These are phyloP conservation scores for Fagus sylvatica DNA, from an alignment of 306 rosid species.

Conservation along the genomic window DNA sequence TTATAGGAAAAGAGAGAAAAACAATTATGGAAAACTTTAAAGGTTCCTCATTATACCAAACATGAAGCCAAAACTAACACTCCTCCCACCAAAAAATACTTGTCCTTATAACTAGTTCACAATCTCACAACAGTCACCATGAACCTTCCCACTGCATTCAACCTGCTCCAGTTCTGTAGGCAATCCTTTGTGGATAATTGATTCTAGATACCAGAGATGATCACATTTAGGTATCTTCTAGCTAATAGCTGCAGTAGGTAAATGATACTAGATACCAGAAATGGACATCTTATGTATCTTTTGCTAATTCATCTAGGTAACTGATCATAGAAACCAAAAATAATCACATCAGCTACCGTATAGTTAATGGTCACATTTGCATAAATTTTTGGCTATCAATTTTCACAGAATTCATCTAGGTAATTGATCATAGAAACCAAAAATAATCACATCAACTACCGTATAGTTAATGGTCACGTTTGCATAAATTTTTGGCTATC, in stretches of 20 bases:
- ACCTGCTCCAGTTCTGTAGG: too few species aligned
- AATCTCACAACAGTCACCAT: not conserved
- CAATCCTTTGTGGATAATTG: not conserved
- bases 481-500: not conserved
- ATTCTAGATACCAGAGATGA: not conserved
- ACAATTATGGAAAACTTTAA: not conserved
- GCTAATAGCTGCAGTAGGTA: not conserved
- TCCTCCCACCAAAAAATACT: not conserved
- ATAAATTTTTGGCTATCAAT: too few species aligned
- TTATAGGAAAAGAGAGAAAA: not conserved
- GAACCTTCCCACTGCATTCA: not conserved
- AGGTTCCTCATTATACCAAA: not conserved
- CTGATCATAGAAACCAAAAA: not conserved
- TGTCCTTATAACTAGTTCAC: not conserved
- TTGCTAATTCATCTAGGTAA: not conserved
- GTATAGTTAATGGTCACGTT: not conserved
- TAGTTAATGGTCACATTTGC: not conserved
- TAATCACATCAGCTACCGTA: not conserved
- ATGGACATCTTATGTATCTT: not conserved
- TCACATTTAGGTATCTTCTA: not conserved
- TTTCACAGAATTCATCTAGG: too few species aligned
- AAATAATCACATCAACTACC: not conserved
- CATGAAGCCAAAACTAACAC: not conserved
- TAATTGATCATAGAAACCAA: not conserved
- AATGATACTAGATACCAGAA: not conserved